Evolutionary conservation across 768 basidiomycete species (phyloP).

Genomic region (Hydnum rufescens): DNA sequence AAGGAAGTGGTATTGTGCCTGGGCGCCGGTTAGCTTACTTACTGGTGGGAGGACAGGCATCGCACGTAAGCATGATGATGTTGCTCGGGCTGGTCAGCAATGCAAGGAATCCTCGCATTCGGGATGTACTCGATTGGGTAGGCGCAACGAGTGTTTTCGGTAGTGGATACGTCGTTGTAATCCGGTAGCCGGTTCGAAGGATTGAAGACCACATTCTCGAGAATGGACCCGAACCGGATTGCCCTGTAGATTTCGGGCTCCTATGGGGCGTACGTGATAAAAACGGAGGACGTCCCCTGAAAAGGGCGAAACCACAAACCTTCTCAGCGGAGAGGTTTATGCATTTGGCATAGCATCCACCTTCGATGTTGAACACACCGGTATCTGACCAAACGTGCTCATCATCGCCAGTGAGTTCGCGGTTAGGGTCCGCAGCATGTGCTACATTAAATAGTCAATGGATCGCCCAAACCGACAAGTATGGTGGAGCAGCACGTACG

Average conservation of each 20-base stretch:
- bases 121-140: slow-evolving; percentile 97
- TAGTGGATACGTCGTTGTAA: slow-evolving; percentile 92
- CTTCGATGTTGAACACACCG: slow-evolving; percentile 99
- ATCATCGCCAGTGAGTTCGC: slow-evolving; percentile 92
- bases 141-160: slow-evolving; percentile 98
- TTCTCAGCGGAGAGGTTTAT: slow-evolving; percentile 94
- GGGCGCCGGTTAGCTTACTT: slow-evolving; percentile 75
- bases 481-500: slow-evolving; percentile 19
- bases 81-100: slow-evolving; percentile 73
- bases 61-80: slow-evolving; percentile 94
- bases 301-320: not conserved
- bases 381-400: slow-evolving; percentile 99
- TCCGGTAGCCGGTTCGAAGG: slow-evolving; percentile 65
- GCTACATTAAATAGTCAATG: slow-evolving; percentile 25
- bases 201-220: slow-evolving; percentile 98
- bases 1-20: slow-evolving; percentile 95
- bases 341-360: slow-evolving; percentile 97
- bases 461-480: not conserved
- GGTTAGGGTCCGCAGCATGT: slow-evolving; percentile 86
- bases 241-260: slow-evolving; percentile 96
- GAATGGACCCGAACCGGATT: slow-evolving; percentile 86
- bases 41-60: slow-evolving; percentile 96
- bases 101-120: slow-evolving; percentile 86
- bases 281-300: not conserved
- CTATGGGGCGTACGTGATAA: slow-evolving; percentile 9